These are phyloP conservation scores for Coemansia sp. DNA, from an alignment of 192 early-diverging fungal genomes.

Conservation along the genomic window DNA sequence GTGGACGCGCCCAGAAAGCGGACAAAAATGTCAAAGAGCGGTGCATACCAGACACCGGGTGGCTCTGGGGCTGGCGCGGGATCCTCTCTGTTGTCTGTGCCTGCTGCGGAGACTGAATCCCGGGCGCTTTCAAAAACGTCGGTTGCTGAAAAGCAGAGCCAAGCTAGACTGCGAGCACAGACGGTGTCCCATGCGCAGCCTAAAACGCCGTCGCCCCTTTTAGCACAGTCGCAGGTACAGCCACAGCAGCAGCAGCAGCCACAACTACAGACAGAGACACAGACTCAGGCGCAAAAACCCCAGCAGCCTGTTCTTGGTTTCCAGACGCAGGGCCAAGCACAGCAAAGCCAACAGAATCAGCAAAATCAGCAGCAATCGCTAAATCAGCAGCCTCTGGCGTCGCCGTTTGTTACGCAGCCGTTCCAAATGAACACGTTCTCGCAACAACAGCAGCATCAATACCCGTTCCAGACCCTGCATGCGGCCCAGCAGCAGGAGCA, in stretches of 20 bases:
- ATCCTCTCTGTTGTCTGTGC: neutral
- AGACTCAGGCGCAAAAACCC: neutral
- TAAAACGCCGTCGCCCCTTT: neutral
- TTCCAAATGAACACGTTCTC: neutral
- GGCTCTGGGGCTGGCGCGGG: neutral
- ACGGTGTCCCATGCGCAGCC: conserved; percentile 2
- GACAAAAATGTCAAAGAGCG: neutral
- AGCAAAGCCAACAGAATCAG: neutral
- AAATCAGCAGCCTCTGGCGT: neutral
- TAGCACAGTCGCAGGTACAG: neutral
- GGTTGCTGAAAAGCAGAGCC: neutral
- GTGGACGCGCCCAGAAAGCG: conserved; percentile 14
- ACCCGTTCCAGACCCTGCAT: conserved; percentile 9
- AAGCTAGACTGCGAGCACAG: conserved; percentile 1
- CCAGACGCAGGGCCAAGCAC: neutral
- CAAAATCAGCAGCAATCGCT: neutral
- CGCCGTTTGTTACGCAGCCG: neutral
- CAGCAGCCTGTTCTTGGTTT: no score
- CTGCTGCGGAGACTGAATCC: no score
- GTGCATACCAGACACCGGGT: neutral
- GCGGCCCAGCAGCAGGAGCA: conserved; percentile 14
- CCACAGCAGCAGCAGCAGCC: neutral
- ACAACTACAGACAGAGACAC: neutral
- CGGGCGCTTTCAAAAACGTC: neutral
- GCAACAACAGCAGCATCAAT: neutral